These are phyloP conservation scores for Fennellomyces sp. DNA, from an alignment of 371 early-diverging fungal genomes.

Conservation along the genomic window DNA sequence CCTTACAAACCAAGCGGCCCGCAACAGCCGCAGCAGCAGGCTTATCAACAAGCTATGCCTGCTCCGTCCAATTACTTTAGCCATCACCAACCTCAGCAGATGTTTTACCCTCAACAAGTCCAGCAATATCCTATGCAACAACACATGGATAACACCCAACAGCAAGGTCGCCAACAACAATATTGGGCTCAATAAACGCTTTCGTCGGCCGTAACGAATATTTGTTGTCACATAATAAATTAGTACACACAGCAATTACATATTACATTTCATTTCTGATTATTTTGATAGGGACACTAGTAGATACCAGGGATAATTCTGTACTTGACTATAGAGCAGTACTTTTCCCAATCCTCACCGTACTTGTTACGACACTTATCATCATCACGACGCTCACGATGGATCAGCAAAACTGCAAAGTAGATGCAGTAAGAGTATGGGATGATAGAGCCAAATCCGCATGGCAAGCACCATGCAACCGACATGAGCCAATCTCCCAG, in stretches of 20 bases:
- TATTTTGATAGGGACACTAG: not conserved
- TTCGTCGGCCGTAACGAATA: too few relatives aligned
- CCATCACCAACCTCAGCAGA: slow-evolving; percentile 20
- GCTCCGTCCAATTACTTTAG: slow-evolving; percentile 2
- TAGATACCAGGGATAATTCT: slow-evolving; percentile 80
- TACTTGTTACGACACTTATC: slow-evolving; percentile 89
- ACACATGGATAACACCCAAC: slow-evolving; percentile 9
- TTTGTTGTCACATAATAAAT: too few relatives aligned
- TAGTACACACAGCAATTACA: too few relatives aligned
- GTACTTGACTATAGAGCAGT: slow-evolving; percentile 83
- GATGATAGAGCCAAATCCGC: slow-evolving; percentile 65
- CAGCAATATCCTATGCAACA: slow-evolving; percentile 17
- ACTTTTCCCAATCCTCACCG: slow-evolving; percentile 90
- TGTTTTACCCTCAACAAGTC: slow-evolving; percentile 9
- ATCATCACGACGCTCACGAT: slow-evolving; percentile 90
- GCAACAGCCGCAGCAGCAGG: slow-evolving; percentile 16
- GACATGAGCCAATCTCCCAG: slow-evolving; percentile 90
- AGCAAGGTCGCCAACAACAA: slow-evolving; percentile 9
- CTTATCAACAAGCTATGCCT: slow-evolving; percentile 11
- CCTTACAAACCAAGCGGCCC: slow-evolving; percentile 18
- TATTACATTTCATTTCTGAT: not conserved
- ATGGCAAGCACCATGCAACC: slow-evolving; percentile 83
- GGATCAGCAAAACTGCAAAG: slow-evolving; percentile 85
- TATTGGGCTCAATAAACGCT: slow-evolving; percentile 21
- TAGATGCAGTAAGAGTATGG: slow-evolving; percentile 94